Evolutionary conservation across 2,329 filamentous ascomycete species (phyloP).

Genomic region (Blumeria graminis): DNA sequence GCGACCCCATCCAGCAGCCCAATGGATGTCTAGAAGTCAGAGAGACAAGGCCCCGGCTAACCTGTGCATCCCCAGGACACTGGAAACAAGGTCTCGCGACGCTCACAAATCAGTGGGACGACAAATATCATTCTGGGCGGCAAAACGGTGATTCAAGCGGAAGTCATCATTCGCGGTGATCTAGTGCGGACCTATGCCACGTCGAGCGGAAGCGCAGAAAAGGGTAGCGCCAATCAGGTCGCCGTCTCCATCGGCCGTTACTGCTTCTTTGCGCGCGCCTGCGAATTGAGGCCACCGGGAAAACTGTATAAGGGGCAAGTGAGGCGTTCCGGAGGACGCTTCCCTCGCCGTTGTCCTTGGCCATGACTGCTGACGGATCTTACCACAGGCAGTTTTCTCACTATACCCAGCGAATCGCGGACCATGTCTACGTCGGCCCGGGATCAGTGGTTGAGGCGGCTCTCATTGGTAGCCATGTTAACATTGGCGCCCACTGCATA

Average conservation of each 20-base stretch:
- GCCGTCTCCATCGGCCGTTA: conserved; percentile 79
- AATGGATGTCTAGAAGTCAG: background rate
- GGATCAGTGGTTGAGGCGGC: conserved; percentile 60
- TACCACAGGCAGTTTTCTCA: conserved; percentile 33
- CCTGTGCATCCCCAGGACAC: conserved; percentile 42
- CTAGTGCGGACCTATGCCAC: conserved; percentile 35
- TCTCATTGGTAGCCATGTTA: conserved; percentile 60
- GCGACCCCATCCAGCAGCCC: background rate
- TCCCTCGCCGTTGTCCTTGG: background rate
- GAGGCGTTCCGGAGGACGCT: too few relatives aligned
- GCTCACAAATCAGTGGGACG: conserved; percentile 75
- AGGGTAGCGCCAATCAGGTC: conserved; percentile 13
- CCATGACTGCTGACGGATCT: background rate
- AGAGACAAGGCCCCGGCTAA: background rate
- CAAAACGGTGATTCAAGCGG: conserved; percentile 85
- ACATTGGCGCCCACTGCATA: conserved; percentile 54
- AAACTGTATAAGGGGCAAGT: conserved; percentile 50
- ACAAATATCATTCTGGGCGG: conserved; percentile 96
- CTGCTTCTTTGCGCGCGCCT: conserved; percentile 62
- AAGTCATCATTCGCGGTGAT: conserved; percentile 84
- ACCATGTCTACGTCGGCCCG: conserved; percentile 77
- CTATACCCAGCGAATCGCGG: conserved; percentile 77
- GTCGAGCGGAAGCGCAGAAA: conserved; percentile 13
- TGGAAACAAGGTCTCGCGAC: conserved; percentile 92
- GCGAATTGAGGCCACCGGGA: conserved; percentile 59